Evolutionary conservation across 78 protist species (phyloP).

Genomic region (Tieghemostelium lacteum): DNA sequence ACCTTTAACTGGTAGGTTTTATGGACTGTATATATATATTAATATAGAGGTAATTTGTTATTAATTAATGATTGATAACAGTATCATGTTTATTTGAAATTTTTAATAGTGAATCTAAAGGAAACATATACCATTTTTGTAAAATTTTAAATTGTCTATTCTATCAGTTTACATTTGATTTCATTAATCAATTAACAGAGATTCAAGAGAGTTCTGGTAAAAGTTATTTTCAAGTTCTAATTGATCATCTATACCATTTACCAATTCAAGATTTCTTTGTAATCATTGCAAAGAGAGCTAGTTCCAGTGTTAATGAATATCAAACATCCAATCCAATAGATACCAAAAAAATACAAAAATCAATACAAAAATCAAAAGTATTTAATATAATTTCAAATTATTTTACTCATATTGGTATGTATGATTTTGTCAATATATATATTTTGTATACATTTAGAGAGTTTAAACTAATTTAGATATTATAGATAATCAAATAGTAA

Average conservation of each 20-base stretch:
- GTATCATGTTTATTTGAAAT: constrained; percentile 54
- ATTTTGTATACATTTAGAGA: not conserved
- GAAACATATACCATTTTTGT: constrained; percentile 47
- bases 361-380: constrained; percentile 45
- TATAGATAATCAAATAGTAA: not conserved
- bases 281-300: constrained; percentile 36
- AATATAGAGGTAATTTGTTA: no score
- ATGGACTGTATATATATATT: not conserved
- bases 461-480: not conserved
- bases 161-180: constrained; percentile 30
- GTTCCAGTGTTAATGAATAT: constrained; percentile 47
- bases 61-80: not conserved
- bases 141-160: constrained; percentile 44
- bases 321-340: constrained; percentile 70
- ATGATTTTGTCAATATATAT: not conserved
- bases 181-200: constrained; percentile 30
- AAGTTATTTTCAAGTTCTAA: constrained; percentile 40
- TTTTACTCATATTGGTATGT: constrained; percentile 12
- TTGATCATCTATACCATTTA: constrained; percentile 15
- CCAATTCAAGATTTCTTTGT: constrained; percentile 47
- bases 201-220: constrained; percentile 8
- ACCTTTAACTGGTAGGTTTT: constrained; percentile 20
- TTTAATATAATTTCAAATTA: constrained; percentile 8
- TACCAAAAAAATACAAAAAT: constrained; percentile 59
- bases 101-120: constrained; percentile 14